Conservation (phyloP, 495 filamentous ascomycete genomes). For the Neurospora sp. region DNA sequence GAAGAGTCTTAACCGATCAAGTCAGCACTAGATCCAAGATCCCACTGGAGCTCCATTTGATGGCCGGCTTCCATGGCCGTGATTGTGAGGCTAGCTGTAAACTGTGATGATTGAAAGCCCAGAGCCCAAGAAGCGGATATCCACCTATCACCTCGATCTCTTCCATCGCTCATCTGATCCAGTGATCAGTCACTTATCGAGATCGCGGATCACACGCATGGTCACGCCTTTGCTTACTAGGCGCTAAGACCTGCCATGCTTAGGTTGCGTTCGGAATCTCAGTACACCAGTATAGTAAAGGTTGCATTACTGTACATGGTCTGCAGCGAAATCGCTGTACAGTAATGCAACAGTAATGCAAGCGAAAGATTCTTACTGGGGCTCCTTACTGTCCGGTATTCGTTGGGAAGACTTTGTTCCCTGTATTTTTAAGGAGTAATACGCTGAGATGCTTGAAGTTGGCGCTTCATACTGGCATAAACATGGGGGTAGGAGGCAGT, state of each 20-base stretch:
- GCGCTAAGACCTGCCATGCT: not conserved
- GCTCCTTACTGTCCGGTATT: too few species aligned
- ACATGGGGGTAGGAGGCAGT: too few species aligned
- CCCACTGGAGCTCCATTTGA: not conserved
- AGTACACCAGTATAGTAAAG: too few species aligned
- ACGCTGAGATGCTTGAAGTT: too few species aligned
- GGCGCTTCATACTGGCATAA: too few species aligned
- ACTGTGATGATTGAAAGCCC: not conserved
- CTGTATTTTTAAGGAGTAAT: too few species aligned
- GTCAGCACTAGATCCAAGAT: not conserved
- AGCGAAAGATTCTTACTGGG: too few species aligned
- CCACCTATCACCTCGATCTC: not conserved
- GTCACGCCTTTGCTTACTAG: not conserved
- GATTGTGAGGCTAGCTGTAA: not conserved
- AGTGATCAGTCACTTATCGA: not conserved
- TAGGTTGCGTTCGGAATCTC: too few species aligned
- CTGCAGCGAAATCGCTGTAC: too few species aligned
- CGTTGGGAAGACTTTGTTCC: too few species aligned
- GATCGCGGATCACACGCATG: not conserved
- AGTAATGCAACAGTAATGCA: too few species aligned
- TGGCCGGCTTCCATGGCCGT: not conserved
- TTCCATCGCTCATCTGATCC: not conserved
- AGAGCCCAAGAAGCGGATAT: not conserved
- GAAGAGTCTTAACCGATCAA: not conserved
- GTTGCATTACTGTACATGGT: too few species aligned